Base-by-base conservation (phyloP, 2,329 filamentous ascomycete species). In the Nannizzia gypsea region DNA sequence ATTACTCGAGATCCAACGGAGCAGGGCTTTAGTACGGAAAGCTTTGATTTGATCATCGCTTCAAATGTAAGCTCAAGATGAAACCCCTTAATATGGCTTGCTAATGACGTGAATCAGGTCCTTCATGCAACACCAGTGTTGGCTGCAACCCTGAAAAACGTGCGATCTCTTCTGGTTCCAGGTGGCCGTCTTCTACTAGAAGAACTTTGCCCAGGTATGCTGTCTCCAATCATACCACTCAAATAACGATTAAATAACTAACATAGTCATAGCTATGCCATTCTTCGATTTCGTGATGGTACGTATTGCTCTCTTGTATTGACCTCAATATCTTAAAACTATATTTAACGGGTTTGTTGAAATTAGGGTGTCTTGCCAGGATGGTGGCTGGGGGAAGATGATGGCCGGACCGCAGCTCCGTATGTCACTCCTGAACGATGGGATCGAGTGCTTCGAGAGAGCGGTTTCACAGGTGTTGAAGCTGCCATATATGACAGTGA, bases 371-470 rank as follows among this genome's bases (percentile, higher is more conserved):
- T 40, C 9, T 26, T 63, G 6, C 36, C 60, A 8, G 50, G 62
- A 1, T 63, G 60, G 60, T 63, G 62, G 62, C 15, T 57, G 2
- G 60, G 60, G 3, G 58, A 42, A 17, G 36, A 20, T 6, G 59
- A 61, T 55, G 56, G n/a, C 15, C 40, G 60, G 6, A 8, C 6
- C 1, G 6, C 26, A 5, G 40, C 31, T 6, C 59, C 60, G 1
- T 20, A 15, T 38, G 5, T 60, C 9, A 24, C 20, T 3, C 22
- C 38, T 17, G 56, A 60, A 9, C 31, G 36, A 31, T 62, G 60
- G 60, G 31, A 62, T n/a, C 17, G 6, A 13, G 56, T 40, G 20
- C 59, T 63, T 11, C 22, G 6, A 9, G 4, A 17, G 26, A 56
- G 46, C n/a, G 62, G 59, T 3, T 63, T 63, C 22, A 9, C 1